Evolutionary conservation across 2,329 filamentous ascomycete genomes (phyloP), one percentile per base, ranked within the genome.

Genomic region (Botryosphaeria dothidea): DNA sequence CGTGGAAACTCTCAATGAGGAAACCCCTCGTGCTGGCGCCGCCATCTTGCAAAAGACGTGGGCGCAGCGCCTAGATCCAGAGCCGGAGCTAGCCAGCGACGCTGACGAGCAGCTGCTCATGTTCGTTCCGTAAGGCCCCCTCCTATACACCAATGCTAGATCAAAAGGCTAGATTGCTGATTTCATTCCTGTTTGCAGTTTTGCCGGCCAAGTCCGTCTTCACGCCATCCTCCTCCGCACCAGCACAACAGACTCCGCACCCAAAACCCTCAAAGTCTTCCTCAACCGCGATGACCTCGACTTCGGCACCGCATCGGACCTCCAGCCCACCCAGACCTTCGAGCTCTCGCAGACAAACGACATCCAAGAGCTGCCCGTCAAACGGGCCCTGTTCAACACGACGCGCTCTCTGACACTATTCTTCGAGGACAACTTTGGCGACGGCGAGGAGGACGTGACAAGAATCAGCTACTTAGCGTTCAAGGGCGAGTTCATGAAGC

Each of bases 81-180:
- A 87, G 71, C 92, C 93, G 0, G 91, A 96, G 79, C 84, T 99
- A 31, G 86, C 85, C 72, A 97, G 92, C 74, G 92, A 96, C 75
- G 88, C 90, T 0, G 95, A 98, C 75, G 93, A 97, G 81, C 93
- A 99, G 81, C 79, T 99, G n/a, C 81, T 99, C 64, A 92, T 99
- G 84, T 89, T 90, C 68, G 86, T 98, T 41, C 95, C 95, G 91
- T 96, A 80, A 70, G 52, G n/a, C n/a, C n/a, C n/a, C n/a, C n/a
- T n/a, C n/a, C n/a, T n/a, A n/a, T n/a, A n/a, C n/a, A n/a, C n/a
- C n/a, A n/a, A n/a, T n/a, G n/a, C n/a, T n/a, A n/a, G n/a, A n/a
- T n/a, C n/a, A n/a, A n/a, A n/a, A n/a, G n/a, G n/a, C n/a, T n/a
- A n/a, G n/a, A n/a, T n/a, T n/a, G n/a, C n/a, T n/a, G 38, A 41